Conservation (phyloP, 805 yeast genomes). For the Lipomyces oligophaga region DNA sequence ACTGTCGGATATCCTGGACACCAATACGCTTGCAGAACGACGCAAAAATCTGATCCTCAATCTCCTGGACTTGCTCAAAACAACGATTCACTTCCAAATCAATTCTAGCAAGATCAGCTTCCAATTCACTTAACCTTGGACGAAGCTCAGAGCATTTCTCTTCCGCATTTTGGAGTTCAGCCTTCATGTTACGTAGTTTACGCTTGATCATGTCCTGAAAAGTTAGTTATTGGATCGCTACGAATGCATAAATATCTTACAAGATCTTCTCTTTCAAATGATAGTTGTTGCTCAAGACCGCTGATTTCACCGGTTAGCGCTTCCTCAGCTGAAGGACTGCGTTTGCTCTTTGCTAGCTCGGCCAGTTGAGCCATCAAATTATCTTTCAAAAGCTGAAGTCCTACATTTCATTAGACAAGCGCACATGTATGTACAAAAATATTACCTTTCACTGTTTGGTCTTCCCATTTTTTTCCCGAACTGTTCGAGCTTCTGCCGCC, state of each 20-base stretch:
- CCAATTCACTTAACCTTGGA: constrained; percentile 40
- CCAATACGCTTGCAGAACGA: constrained; percentile 55
- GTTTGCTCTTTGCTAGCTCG: constrained; percentile 45
- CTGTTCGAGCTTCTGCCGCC: constrained; percentile 66
- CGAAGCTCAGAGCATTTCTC: constrained; percentile 38
- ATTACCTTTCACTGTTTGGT: constrained; percentile 34
- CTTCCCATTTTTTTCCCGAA: constrained; percentile 64
- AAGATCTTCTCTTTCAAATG: constrained; percentile 35
- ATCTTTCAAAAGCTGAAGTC: constrained; percentile 51
- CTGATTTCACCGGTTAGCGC: constrained; percentile 54
- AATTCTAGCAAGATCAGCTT: constrained; percentile 34
- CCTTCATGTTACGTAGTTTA: constrained; percentile 34
- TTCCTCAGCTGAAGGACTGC: constrained; percentile 55
- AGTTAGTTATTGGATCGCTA: background rate
- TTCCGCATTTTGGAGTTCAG: constrained; percentile 29
- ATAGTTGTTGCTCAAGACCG: constrained; percentile 41
- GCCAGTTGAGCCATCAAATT: constrained; percentile 50
- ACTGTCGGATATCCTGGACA: constrained; percentile 57
- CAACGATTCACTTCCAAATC: constrained; percentile 38
- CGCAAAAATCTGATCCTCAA: constrained; percentile 36
- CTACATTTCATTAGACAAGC: constrained; percentile 38
- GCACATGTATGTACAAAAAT: background rate
- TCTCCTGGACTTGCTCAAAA: constrained; percentile 38
- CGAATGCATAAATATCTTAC: constrained; percentile 21
- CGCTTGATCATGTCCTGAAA: constrained; percentile 14